These are phyloP conservation scores for Hansenula sp. DNA, from an alignment of 1,139 yeast species.

Conservation along the genomic window DNA sequence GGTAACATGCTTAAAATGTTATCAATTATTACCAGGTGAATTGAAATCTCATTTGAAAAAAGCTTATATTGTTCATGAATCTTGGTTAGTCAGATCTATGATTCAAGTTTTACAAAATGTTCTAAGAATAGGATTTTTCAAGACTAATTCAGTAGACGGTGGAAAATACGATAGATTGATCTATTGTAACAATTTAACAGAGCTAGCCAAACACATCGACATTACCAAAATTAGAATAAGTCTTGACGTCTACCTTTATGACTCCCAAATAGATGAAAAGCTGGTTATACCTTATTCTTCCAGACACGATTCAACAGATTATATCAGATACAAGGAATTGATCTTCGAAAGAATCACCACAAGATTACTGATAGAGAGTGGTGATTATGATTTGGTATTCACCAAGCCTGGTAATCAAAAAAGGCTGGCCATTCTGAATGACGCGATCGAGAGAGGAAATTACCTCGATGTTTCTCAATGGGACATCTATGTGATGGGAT, in stretches of 20 bases:
- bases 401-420: conserved; percentile 57
- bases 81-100: conserved; percentile 83
- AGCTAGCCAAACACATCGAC: conserved; percentile 63
- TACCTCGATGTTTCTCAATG: conserved; percentile 56
- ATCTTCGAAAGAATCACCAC: conserved; percentile 42
- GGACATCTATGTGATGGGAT: conserved; percentile 58
- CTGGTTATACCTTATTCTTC: conserved; percentile 30
- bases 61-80: conserved; percentile 83
- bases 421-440: conserved; percentile 45
- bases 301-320: conserved; percentile 25
- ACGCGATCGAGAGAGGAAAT: conserved; percentile 51
- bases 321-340: conserved; percentile 30
- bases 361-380: conserved; percentile 42
- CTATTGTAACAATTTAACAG: conserved; percentile 45
- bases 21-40: conserved; percentile 61
- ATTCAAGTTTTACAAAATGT: conserved; percentile 69
- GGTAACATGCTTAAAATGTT: conserved; percentile 77
- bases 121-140: conserved; percentile 41
- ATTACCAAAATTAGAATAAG: conserved; percentile 76
- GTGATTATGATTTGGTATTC: conserved; percentile 43
- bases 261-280: conserved; percentile 32
- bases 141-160: conserved; percentile 12
- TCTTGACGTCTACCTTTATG: conserved; percentile 63
- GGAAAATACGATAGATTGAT: conserved; percentile 14
- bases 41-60: conserved; percentile 53